Percentiles rank a stretch among this genome's conserved stretches.
These are phyloP conservation scores for Xanthoconium stramineum DNA, from an alignment of 768 basidiomycete genomes.

Conservation along the genomic window DNA sequence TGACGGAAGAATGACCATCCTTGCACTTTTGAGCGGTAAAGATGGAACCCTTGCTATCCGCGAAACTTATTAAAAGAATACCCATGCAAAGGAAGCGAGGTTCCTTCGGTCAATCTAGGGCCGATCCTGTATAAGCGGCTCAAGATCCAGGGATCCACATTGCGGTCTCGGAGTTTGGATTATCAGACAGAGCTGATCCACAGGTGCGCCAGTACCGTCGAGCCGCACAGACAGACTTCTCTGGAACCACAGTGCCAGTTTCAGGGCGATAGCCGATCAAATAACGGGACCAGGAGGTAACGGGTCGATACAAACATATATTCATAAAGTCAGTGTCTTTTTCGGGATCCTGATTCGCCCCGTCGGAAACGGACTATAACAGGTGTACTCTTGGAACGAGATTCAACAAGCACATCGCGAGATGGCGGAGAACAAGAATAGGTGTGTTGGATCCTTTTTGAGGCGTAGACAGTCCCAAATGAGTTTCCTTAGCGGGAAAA, in stretches of 20 bases:
- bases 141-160: conserved; percentile 83
- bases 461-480: neutral
- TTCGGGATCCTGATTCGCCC: conserved; percentile 11
- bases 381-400: conserved; percentile 80
- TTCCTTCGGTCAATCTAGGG: conserved; percentile 51
- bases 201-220: conserved; percentile 37
- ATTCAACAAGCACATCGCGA: conserved; percentile 79
- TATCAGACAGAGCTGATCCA: conserved; percentile 76
- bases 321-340: conserved; percentile 61
- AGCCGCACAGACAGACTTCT: neutral
- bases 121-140: conserved; percentile 83
- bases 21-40: conserved; percentile 65
- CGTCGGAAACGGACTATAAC: conserved; percentile 11
- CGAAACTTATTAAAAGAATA: conserved; percentile 20
- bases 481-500: conserved; percentile 29
- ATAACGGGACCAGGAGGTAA: conserved; percentile 56
- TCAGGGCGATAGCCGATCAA: conserved; percentile 52
- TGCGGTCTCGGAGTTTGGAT: conserved; percentile 67
- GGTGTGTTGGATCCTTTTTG: conserved; percentile 23
- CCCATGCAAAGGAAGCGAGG: conserved; percentile 43
- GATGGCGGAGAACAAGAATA: conserved; percentile 75
- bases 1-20: conserved; percentile 73
- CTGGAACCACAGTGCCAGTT: conserved; percentile 34
- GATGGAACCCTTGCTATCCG: conserved; percentile 9
- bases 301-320: conserved; percentile 66